Conservation (phyloP, 495 filamentous ascomycete species). For the Penicillium simplicissimum region DNA sequence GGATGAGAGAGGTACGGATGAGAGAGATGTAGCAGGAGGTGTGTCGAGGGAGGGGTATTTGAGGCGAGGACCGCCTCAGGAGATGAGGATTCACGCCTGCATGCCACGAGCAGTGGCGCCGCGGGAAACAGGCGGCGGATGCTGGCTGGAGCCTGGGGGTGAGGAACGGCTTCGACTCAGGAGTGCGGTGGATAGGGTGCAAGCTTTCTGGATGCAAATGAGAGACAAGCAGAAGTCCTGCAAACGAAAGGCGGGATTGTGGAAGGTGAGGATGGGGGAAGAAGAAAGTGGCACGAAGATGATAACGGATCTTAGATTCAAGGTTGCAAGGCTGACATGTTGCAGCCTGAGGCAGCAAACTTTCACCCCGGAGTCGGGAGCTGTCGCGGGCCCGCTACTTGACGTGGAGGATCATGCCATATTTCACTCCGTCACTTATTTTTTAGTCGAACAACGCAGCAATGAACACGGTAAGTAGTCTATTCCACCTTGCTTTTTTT, state of each 20-base stretch:
- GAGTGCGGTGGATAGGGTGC: neutral
- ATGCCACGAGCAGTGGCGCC: conserved; percentile 25
- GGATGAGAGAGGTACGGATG: neutral
- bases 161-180: neutral
- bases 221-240: neutral
- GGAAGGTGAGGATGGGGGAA: neutral
- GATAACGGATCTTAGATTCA: neutral
- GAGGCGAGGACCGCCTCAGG: conserved; percentile 22
- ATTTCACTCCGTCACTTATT: conserved; percentile 12
- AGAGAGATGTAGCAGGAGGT: neutral
- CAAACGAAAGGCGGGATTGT: neutral
- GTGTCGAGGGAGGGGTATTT: neutral
- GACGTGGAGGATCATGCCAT: conserved; percentile 34
- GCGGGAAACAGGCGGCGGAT: conserved; percentile 18
- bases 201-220: neutral
- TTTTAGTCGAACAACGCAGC: conserved; percentile 12
- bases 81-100: conserved; percentile 19
- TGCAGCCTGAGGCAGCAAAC: conserved; percentile 28
- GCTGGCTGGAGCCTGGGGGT: neutral
- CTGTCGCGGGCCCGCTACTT: conserved; percentile 12
- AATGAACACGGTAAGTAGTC: conserved; percentile 50
- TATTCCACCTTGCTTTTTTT: neutral
- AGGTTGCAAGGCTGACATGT: conserved; percentile 6
- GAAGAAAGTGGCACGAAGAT: neutral
- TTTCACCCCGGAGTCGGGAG: conserved; percentile 12